These are phyloP conservation scores for Colletotrichum liriopes DNA, from an alignment of 2,329 filamentous ascomycete species.

Conservation along the genomic window DNA sequence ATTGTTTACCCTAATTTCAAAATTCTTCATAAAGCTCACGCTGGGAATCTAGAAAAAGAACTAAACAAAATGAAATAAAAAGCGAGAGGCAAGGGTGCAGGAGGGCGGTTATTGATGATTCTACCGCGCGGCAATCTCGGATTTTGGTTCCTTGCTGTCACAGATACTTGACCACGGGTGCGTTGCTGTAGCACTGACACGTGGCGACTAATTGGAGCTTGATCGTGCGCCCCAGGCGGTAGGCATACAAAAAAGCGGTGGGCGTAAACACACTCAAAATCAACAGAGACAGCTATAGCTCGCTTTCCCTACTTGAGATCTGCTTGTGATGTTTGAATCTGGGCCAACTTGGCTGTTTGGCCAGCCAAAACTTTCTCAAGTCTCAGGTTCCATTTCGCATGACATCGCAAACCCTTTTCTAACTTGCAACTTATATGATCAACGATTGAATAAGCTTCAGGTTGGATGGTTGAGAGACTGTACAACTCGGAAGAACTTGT, in stretches of 20 bases:
- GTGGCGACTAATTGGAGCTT: not conserved
- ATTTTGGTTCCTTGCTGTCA: too few species aligned
- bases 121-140: too few species aligned
- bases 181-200: not conserved
- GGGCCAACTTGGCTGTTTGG: not conserved
- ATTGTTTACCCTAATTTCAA: too few species aligned
- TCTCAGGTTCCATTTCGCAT: rapidly evolving
- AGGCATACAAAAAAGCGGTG: not conserved
- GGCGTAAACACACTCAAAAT: not conserved
- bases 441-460: too few species aligned
- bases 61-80: too few species aligned
- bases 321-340: not conserved
- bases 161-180: too few species aligned
- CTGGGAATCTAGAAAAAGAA: too few species aligned
- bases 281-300: not conserved
- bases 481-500: not conserved
- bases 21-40: too few species aligned
- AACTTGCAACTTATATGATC: rapidly evolving
- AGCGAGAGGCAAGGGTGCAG: too few species aligned
- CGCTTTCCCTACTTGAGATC: not conserved
- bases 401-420: not conserved
- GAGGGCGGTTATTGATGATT: too few species aligned
- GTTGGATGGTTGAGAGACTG: not conserved
- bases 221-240: not conserved
- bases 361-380: rapidly evolving